Evolutionary conservation across 192 early-diverging fungal genomes (phyloP).

Genomic region (Linnemannia elongata): DNA sequence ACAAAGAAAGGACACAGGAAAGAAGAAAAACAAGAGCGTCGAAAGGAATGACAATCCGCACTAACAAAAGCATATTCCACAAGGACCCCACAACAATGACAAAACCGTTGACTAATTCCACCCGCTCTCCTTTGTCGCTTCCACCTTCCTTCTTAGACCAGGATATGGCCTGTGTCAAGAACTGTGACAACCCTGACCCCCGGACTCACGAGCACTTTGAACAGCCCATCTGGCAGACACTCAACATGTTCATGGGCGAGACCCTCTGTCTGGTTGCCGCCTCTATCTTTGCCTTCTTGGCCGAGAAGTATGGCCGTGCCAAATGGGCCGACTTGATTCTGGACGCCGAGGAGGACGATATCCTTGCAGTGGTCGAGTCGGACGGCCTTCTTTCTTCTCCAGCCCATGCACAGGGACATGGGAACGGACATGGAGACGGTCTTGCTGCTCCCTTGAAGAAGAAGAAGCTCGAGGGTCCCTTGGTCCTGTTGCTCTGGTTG

Average conservation of each 20-base stretch:
- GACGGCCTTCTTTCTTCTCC: constrained; percentile 52
- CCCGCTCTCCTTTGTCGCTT: constrained; percentile 77
- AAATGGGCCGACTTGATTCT: constrained; percentile 38
- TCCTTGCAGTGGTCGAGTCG: constrained; percentile 55
- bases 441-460: constrained; percentile 23
- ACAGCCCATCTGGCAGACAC: constrained; percentile 98
- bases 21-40: neutral
- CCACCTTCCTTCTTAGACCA: constrained; percentile 76
- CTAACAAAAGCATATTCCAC: neutral
- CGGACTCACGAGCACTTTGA: constrained; percentile 84
- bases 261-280: constrained; percentile 80
- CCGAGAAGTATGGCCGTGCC: constrained; percentile 36
- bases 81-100: neutral
- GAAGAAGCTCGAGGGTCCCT: constrained; percentile 67
- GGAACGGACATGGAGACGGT: constrained; percentile 28
- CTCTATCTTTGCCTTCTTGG: constrained; percentile 60
- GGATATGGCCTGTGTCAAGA: constrained; percentile 91
- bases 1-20: neutral
- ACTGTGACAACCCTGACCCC: constrained; percentile 86
- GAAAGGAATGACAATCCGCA: neutral
- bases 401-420: constrained; percentile 14
- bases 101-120: constrained; percentile 16
- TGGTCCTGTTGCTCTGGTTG: constrained; percentile 76
- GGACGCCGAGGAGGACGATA: constrained; percentile 28
- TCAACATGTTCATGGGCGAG: constrained; percentile 98